phyloP scores from a whole-genome alignment of 495 filamentous ascomycete genomes.

The Penicillium coprophilum region DNA sequence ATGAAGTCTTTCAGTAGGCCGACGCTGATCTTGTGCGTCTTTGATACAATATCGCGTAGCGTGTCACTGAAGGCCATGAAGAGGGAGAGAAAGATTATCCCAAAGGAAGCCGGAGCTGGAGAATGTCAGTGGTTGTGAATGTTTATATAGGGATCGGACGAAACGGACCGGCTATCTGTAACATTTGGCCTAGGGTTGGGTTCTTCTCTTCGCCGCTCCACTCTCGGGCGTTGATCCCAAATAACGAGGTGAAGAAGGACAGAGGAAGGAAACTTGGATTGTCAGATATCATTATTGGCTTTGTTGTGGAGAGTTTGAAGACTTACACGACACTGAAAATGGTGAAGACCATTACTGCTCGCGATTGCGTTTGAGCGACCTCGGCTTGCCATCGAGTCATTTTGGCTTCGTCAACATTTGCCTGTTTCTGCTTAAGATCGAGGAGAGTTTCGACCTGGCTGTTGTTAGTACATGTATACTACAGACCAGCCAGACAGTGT shows the following conservation, averaged over 20 bases:
- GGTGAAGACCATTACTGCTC: conserved; percentile 68
- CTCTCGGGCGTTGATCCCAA: conserved; percentile 65
- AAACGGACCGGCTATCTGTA: conserved; percentile 35
- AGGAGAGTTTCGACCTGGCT: conserved; percentile 61
- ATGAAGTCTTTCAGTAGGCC: conserved; percentile 32
- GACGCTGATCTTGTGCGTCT: conserved; percentile 26
- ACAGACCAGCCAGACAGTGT: not conserved
- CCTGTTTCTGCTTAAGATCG: conserved; percentile 68
- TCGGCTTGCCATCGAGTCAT: conserved; percentile 63
- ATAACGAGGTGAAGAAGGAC: conserved; percentile 65
- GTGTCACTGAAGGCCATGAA: conserved; percentile 45
- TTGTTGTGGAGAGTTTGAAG: conserved; percentile 23
- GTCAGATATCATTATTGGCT: conserved; percentile 32
- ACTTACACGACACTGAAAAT: conserved; percentile 66
- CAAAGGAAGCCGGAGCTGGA: conserved; percentile 38
- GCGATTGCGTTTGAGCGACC: conserved; percentile 60
- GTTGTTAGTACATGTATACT: not conserved
- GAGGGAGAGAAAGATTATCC: conserved; percentile 44
- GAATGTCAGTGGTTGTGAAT: conserved; percentile 13
- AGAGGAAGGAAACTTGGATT: conserved; percentile 54
- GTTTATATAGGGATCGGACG: not conserved
- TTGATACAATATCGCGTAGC: conserved; percentile 32
- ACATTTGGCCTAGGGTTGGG: conserved; percentile 32
- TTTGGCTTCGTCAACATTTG: conserved; percentile 66
- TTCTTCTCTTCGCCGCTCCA: conserved; percentile 52